These are phyloP conservation scores for Holtermannia corniformis DNA, from an alignment of 768 basidiomycete genomes.

Conservation along the genomic window DNA sequence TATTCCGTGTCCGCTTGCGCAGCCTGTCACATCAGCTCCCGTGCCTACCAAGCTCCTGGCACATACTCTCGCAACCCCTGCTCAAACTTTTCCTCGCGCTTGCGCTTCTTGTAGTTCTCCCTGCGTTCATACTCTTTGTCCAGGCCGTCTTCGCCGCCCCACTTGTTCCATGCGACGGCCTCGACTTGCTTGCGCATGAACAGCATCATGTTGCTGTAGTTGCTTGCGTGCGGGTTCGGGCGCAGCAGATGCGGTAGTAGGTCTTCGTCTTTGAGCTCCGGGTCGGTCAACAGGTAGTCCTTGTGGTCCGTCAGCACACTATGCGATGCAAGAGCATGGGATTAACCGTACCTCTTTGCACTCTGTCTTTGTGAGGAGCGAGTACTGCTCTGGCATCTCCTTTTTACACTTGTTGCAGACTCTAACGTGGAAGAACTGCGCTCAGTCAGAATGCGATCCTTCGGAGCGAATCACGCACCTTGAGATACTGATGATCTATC, in stretches of 20 bases:
- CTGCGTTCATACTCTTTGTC: conserved; percentile 79
- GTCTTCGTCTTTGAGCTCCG: conserved; percentile 86
- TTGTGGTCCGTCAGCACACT: background rate
- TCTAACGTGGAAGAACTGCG: conserved; percentile 60
- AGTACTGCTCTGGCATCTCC: conserved; percentile 81
- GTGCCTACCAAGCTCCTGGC: background rate
- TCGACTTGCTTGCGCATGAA: conserved; percentile 81
- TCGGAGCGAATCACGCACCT: conserved; percentile 30
- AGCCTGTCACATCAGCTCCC: conserved; percentile 40
- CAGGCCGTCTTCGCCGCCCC: conserved; percentile 85
- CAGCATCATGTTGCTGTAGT: conserved; percentile 98
- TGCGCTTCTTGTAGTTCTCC: conserved; percentile 70
- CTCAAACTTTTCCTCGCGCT: conserved; percentile 91
- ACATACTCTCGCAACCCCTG: conserved; percentile 64
- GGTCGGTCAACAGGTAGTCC: conserved; percentile 89
- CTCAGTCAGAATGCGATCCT: background rate
- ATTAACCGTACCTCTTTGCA: conserved; percentile 68
- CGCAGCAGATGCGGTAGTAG: conserved; percentile 85
- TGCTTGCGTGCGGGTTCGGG: conserved; percentile 88
- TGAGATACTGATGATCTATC: conserved; percentile 71
- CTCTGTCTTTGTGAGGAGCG: conserved; percentile 93
- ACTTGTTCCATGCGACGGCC: conserved; percentile 94
- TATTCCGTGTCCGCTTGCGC: conserved; percentile 73
- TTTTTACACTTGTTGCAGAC: conserved; percentile 90
- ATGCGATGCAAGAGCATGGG: conserved; percentile 1